Evolutionary conservation across 1,139 yeast genomes (phyloP).

Genomic region (Suhomyces bokatorum): DNA sequence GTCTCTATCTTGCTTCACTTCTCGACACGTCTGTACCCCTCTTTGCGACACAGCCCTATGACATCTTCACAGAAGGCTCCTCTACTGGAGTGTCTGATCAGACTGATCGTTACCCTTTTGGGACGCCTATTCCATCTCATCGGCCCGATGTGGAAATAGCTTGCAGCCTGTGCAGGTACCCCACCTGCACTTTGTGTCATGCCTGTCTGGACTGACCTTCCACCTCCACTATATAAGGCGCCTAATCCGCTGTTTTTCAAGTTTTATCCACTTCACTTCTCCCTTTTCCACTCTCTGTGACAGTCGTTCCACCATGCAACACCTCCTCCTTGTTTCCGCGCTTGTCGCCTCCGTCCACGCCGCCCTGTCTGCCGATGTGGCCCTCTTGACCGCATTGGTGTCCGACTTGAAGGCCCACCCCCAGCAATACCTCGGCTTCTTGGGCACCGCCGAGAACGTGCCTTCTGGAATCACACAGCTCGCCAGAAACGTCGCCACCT

Average conservation of each 20-base stretch:
- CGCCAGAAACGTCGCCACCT: conserved; percentile 40
- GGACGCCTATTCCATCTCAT: no score
- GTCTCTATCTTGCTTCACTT: no score
- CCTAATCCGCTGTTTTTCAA: background rate
- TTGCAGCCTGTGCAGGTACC: no score
- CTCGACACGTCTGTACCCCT: no score
- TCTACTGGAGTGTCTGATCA: no score
- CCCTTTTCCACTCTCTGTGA: background rate
- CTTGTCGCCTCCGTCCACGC: conserved; percentile 24
- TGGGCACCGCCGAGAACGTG: conserved; percentile 35
- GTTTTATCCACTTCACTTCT: background rate
- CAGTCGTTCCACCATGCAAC: background rate
- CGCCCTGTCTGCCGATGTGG: conserved; percentile 30
- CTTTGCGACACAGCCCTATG: no score
- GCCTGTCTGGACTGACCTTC: no score
- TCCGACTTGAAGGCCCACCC: conserved; percentile 32
- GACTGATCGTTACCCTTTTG: no score
- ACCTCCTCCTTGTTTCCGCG: background rate
- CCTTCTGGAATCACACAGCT: conserved; percentile 39
- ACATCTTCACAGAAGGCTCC: no score
- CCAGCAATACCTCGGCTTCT: conserved; percentile 28
- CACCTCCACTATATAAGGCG: background rate
- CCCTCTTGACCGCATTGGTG: conserved; percentile 43
- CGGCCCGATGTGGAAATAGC: no score
- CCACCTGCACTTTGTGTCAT: no score